Evolutionary conservation across 75 land plant species (phyloP).

Genomic region (Selaginella moellendorffii): DNA sequence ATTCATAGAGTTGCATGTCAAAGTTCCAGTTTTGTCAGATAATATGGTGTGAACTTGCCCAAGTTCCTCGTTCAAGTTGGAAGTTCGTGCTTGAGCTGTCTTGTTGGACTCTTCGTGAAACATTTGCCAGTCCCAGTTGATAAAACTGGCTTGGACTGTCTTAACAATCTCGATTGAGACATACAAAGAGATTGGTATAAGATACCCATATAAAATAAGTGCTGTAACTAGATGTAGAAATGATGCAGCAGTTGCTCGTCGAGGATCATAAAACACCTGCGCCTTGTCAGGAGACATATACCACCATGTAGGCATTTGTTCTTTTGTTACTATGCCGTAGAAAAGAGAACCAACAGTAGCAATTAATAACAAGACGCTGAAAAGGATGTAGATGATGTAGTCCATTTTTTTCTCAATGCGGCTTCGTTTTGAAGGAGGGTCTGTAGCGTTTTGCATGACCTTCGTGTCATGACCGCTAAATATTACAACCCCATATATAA

Average conservation of each 20-base stretch:
- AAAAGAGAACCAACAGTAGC: conserved; percentile 40
- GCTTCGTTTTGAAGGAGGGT: conserved; percentile 76
- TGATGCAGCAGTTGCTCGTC: conserved; percentile 30
- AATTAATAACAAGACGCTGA: conserved; percentile 34
- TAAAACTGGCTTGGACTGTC: conserved; percentile 49
- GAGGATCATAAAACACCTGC: conserved; percentile 41
- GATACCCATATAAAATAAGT: conserved; percentile 19
- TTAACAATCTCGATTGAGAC: conserved; percentile 71
- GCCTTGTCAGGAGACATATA: conserved; percentile 47
- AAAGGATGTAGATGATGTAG: conserved; percentile 47
- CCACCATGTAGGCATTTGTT: conserved; percentile 32
- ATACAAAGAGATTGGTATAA: conserved; percentile 70
- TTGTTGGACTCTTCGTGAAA: conserved; percentile 41
- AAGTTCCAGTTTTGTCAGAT: conserved; percentile 16
- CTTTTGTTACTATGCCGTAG: conserved; percentile 33
- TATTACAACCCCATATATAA: conserved; percentile 59
- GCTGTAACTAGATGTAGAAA: conserved; percentile 45
- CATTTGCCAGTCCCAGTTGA: conserved; percentile 50
- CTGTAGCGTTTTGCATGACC: conserved; percentile 67
- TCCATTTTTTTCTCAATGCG: conserved; percentile 55
- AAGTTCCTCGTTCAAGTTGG: conserved; percentile 75
- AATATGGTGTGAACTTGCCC: conserved; percentile 32
- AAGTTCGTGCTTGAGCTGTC: conserved; percentile 58
- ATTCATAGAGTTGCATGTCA: conserved; percentile 23
- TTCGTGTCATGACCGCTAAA: conserved; percentile 77